phyloP scores from a whole-genome alignment of 805 yeast species.

The Wickerhamiella lipophila region DNA sequence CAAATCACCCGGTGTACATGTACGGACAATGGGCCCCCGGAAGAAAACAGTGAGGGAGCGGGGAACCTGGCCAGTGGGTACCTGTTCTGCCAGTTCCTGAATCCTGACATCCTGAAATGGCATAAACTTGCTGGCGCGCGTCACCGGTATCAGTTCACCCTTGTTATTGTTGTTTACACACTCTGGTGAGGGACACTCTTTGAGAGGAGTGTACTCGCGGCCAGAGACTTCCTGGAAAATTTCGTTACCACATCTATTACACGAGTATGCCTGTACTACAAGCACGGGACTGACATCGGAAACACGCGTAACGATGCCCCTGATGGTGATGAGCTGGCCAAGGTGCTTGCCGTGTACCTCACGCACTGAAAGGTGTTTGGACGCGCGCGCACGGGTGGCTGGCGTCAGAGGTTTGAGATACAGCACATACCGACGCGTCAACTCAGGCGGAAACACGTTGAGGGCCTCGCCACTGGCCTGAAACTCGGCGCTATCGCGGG shows the following conservation, averaged over 20 bases:
- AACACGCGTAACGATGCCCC: slow-evolving; percentile 91
- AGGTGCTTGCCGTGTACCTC: slow-evolving; percentile 72
- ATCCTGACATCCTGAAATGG: slow-evolving; percentile 92
- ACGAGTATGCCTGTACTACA: slow-evolving; percentile 84
- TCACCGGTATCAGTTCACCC: slow-evolving; percentile 83
- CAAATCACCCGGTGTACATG: slow-evolving; percentile 84
- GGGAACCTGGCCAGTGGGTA: slow-evolving; percentile 97
- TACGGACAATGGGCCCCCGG: slow-evolving; percentile 82
- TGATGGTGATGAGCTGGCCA: slow-evolving; percentile 77
- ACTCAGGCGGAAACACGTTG: slow-evolving; percentile 67
- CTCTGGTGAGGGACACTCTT: slow-evolving; percentile 70
- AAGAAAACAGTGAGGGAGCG: slow-evolving; percentile 73
- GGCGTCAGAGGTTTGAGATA: slow-evolving; percentile 70
- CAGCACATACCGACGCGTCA: slow-evolving; percentile 74
- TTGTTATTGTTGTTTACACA: slow-evolving; percentile 68
- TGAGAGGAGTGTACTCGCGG: slow-evolving; percentile 72
- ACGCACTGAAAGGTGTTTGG: slow-evolving; percentile 70
- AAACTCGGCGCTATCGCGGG: not conserved
- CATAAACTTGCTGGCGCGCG: slow-evolving; percentile 89
- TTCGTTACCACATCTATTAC: slow-evolving; percentile 95
- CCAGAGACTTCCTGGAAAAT: slow-evolving; percentile 88
- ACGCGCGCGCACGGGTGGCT: slow-evolving; percentile 18
- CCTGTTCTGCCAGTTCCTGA: slow-evolving; percentile 91
- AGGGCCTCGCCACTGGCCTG: slow-evolving; percentile 19
- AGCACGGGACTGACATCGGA: slow-evolving; percentile 93